Percentiles rank a stretch among this genome's conserved stretches.
Evolutionary conservation across 129 eudicot genomes (phyloP).

Genomic region (Logfia minima): DNA sequence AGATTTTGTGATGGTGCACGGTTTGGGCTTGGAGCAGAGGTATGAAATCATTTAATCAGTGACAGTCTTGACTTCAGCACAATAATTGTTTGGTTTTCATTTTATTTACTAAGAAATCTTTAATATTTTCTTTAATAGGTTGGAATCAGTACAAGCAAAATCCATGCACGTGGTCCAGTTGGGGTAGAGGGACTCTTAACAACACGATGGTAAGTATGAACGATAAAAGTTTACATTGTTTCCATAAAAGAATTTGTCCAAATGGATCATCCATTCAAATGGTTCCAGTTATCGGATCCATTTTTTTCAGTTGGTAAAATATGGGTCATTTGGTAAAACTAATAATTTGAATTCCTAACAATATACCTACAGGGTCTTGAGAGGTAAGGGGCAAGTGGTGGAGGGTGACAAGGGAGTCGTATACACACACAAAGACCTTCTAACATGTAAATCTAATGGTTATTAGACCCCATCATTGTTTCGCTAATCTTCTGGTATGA

Average conservation of each 20-base stretch:
- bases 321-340: not conserved
- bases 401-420: slow-evolving; percentile 67
- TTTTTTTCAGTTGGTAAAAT: not conserved
- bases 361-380: slow-evolving; percentile 53
- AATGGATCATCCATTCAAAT: not conserved
- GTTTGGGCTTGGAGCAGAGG: slow-evolving; percentile 98
- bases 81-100: not conserved
- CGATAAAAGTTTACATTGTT: not conserved
- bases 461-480: slow-evolving; percentile 14
- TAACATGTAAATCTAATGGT: slow-evolving; percentile 14
- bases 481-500: slow-evolving; percentile 6
- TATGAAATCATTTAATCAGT: slow-evolving; percentile 20
- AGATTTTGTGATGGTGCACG: slow-evolving; percentile 96
- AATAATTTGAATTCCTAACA: slow-evolving; percentile 20
- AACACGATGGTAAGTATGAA: slow-evolving; percentile 66
- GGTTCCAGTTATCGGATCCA: not conserved
- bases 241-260: not conserved
- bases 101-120: slow-evolving; percentile 1
- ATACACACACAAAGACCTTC: slow-evolving; percentile 75
- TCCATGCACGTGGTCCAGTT: slow-evolving; percentile 97
- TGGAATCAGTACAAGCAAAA: slow-evolving; percentile 91
- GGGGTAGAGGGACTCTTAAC: slow-evolving; percentile 96
- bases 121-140: slow-evolving; percentile 43
- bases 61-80: not conserved
- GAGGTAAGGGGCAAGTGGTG: slow-evolving; percentile 88